A percentile compares a stretch with the other conserved stretches of the same genome.
phyloP scores from a whole-genome alignment of 2,329 filamentous ascomycete genomes.

The Exophiala sp. region DNA sequence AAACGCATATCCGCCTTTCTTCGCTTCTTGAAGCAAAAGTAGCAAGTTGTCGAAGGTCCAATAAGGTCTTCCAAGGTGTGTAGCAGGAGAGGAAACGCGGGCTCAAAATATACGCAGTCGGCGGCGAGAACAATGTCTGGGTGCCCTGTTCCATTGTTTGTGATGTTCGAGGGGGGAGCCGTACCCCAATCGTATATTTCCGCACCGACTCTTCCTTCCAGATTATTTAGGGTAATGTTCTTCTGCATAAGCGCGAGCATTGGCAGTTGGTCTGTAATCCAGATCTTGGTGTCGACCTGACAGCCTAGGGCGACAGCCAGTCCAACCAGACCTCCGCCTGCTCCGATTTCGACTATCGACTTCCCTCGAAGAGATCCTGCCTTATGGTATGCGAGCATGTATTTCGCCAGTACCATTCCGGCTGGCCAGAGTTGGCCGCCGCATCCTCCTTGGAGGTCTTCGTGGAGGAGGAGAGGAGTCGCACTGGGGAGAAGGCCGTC shows the following conservation, averaged over 20 bases:
- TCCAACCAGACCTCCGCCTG: conserved; percentile 80
- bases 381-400: conserved; percentile 56
- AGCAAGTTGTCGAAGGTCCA: conserved; percentile 58
- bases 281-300: conserved; percentile 47
- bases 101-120: conserved; percentile 96
- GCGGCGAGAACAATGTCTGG: conserved; percentile 86
- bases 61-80: conserved; percentile 70
- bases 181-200: conserved; percentile 72
- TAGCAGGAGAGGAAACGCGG: conserved; percentile 82
- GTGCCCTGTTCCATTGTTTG: conserved; percentile 29
- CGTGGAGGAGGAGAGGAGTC: conserved; percentile 64
- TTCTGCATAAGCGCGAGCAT: conserved; percentile 82
- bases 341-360: conserved; percentile 69
- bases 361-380: conserved; percentile 42
- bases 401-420: conserved; percentile 78
- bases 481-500: conserved; percentile 62
- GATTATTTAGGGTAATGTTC: conserved; percentile 76
- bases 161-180: conserved; percentile 31
- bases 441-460: conserved; percentile 81
- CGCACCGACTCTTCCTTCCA: conserved; percentile 59
- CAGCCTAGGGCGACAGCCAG: conserved; percentile 55
- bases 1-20: conserved; percentile 73
- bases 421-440: conserved; percentile 94
- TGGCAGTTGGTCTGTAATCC: conserved; percentile 78
- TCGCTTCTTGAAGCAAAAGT: conserved; percentile 94